phyloP scores from a whole-genome alignment of 495 filamentous ascomycete genomes.

The Lophiotrema nucula region DNA sequence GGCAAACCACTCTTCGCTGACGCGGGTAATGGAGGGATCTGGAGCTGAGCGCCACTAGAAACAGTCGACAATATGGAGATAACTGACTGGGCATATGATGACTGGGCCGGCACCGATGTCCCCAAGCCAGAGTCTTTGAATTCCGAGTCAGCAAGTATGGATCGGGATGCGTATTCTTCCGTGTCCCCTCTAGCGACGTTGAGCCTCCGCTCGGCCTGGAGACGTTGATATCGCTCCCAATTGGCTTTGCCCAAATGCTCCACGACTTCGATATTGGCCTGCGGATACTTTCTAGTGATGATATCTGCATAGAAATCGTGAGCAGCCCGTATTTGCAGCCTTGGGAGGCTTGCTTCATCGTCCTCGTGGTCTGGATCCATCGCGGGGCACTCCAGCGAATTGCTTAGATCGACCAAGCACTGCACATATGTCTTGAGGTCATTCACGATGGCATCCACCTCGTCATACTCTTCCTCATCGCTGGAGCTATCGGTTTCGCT shows the following conservation, averaged over 20 bases:
- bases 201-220: slow-evolving; percentile 3
- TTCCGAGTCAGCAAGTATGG: slow-evolving; percentile 15
- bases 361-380: slow-evolving; percentile 4
- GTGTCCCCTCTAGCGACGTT: neutral
- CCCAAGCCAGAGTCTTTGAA: slow-evolving; percentile 31
- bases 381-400: slow-evolving; percentile 18
- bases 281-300: slow-evolving; percentile 20
- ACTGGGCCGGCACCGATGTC: slow-evolving; percentile 11
- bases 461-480: neutral
- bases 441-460: neutral
- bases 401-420: slow-evolving; percentile 22
- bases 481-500: neutral
- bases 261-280: neutral
- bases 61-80: slow-evolving; percentile 19
- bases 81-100: slow-evolving; percentile 15
- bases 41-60: neutral
- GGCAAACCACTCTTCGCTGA: slow-evolving; percentile 7
- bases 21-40: slow-evolving; percentile 7
- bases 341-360: neutral
- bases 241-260: slow-evolving; percentile 25
- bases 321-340: neutral
- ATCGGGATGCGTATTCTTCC: neutral
- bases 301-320: slow-evolving; percentile 19
- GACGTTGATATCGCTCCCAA: slow-evolving; percentile 23
- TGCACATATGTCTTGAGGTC: slow-evolving; percentile 12